Percentiles rank a stretch among this genome's conserved stretches.
Evolutionary conservation across 2,329 filamentous ascomycete genomes (phyloP).

Genomic region (Paracoccidioides lutzii): DNA sequence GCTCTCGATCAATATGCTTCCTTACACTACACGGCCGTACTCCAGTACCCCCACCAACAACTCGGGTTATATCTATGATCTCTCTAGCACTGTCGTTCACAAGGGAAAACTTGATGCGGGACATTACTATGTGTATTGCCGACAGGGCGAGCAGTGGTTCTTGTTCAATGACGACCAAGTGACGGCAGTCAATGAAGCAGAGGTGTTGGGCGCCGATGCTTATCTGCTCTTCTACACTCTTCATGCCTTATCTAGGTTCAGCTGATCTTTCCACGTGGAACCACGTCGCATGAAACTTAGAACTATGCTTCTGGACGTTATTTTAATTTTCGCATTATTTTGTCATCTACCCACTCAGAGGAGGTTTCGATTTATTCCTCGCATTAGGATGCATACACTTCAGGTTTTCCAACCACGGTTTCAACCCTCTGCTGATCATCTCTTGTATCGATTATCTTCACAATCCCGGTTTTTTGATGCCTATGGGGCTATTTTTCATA

Average conservation of each 20-base stretch:
- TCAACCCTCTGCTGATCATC: neutral
- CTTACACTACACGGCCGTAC: constrained; percentile 61
- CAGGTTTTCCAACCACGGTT: neutral
- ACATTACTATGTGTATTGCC: constrained; percentile 81
- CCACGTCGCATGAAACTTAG: neutral
- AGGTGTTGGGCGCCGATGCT: constrained; percentile 74
- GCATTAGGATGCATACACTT: neutral
- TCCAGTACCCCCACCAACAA: constrained; percentile 14
- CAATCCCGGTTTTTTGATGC: neutral
- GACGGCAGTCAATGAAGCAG: constrained; percentile 65
- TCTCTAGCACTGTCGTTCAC: constrained; percentile 82
- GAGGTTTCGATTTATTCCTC: neutral
- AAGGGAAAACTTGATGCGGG: constrained; percentile 87
- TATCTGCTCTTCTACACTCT: constrained; percentile 74
- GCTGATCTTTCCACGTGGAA: neutral
- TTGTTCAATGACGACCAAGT: constrained; percentile 93
- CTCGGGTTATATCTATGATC: constrained; percentile 63
- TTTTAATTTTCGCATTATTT: neutral
- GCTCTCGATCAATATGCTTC: constrained; percentile 74
- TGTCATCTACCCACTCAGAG: neutral
- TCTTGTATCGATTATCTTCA: neutral
- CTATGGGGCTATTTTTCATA: neutral
- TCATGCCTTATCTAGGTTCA: constrained; percentile 18
- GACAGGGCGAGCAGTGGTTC: constrained; percentile 82
- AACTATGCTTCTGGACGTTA: neutral